Conservation (phyloP, 208 protist genomes). For the Leishmania mexicana region DNA sequence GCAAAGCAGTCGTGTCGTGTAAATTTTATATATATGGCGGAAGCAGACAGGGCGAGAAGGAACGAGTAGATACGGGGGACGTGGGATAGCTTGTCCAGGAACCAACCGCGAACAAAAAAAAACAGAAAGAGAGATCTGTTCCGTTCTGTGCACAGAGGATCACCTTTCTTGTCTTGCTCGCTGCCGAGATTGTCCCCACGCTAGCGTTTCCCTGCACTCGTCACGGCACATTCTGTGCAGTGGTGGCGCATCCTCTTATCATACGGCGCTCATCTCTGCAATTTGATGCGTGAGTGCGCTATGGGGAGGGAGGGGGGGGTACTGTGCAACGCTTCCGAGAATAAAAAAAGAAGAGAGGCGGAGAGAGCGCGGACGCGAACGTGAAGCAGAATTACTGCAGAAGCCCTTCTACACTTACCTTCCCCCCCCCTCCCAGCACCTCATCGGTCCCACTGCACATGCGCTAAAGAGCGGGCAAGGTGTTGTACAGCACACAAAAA, state of each 20-base stretch:
- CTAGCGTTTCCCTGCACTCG: not conserved
- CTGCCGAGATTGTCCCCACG: not conserved
- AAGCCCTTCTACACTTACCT: not conserved
- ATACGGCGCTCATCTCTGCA: not conserved
- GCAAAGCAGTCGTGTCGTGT: not conserved
- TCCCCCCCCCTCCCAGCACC: not conserved
- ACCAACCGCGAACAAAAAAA: not conserved
- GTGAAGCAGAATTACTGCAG: not conserved
- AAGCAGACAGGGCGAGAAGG: not conserved
- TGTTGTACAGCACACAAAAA: not conserved
- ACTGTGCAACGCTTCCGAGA: not conserved
- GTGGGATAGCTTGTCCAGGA: not conserved
- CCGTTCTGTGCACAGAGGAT: not conserved
- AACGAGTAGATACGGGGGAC: not conserved
- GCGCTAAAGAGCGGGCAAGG: not conserved
- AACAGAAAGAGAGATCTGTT: not conserved
- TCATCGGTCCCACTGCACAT: not conserved
- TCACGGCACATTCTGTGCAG: not conserved
- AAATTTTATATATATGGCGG: not conserved
- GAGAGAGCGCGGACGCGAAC: too few species aligned
- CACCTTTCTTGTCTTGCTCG: not conserved
- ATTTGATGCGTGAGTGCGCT: too few species aligned
- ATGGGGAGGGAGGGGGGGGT: not conserved
- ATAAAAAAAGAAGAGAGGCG: not conserved
- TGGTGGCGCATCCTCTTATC: not conserved